These are phyloP conservation scores for Gyromitra esculenta DNA, from an alignment of 2,329 filamentous ascomycete genomes.

Conservation along the genomic window DNA sequence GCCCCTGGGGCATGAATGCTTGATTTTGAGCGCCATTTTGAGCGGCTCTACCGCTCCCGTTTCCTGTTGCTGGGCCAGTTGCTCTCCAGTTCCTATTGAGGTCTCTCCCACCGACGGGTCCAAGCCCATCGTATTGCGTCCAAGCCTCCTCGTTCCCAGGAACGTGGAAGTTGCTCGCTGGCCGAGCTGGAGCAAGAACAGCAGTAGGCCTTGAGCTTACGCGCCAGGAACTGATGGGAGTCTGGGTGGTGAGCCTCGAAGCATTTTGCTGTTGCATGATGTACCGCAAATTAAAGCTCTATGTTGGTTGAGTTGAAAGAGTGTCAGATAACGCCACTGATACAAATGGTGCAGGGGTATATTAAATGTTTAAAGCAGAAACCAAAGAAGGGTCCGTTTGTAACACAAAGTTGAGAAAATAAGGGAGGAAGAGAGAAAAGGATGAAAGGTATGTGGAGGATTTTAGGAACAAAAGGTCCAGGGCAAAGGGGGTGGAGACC, in stretches of 20 bases:
- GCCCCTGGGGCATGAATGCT: slow-evolving; percentile 27
- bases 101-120: slow-evolving; percentile 47
- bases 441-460: slow-evolving; percentile 42
- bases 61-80: slow-evolving; percentile 17
- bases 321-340: slow-evolving; percentile 45
- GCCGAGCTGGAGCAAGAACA: slow-evolving; percentile 39
- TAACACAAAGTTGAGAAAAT: slow-evolving; percentile 34
- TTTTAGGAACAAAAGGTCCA: slow-evolving; percentile 41
- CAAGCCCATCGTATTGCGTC: slow-evolving; percentile 55
- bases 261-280: slow-evolving; percentile 52
- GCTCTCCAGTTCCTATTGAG: slow-evolving; percentile 49
- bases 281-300: slow-evolving; percentile 51
- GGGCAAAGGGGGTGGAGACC: slow-evolving; percentile 50
- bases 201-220: slow-evolving; percentile 42
- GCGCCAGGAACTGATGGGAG: slow-evolving; percentile 49
- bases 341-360: slow-evolving; percentile 34
- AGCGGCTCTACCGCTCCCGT: slow-evolving; percentile 12
- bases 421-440: slow-evolving; percentile 13
- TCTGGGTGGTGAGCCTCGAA: slow-evolving; percentile 47
- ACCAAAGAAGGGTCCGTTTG: slow-evolving; percentile 34
- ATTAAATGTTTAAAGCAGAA: slow-evolving; percentile 32
- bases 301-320: slow-evolving; percentile 39
- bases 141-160: slow-evolving; percentile 51
- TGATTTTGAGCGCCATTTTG: slow-evolving; percentile 33
- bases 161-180: slow-evolving; percentile 46